Evolutionary conservation across 2,329 filamentous ascomycete genomes (phyloP), one percentile per base, ranked within the genome.

Genomic region (Colletotrichum tofieldiae): DNA sequence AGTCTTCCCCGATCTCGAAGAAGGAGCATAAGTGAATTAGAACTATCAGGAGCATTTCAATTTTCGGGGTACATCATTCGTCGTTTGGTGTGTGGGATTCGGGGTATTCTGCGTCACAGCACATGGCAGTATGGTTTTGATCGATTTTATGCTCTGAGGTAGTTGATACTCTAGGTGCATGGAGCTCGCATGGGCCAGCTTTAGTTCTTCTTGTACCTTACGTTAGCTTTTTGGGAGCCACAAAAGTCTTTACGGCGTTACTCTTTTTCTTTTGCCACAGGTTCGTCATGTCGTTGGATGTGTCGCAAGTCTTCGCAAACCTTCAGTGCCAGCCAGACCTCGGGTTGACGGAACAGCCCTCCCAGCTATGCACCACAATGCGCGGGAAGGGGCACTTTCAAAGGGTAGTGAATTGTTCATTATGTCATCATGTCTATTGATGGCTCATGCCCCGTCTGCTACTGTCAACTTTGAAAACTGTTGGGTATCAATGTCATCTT

Each of bases 1-100:
- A 85, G 74, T 86, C 85, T 35, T 89, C 88, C 54, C 87, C 88
- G 35, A 78, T 81, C 18, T 77, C 79, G 70, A 87, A 87, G 76
- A 80, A 82, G 76, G 84, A 85, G 72, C 78, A 74, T 18, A 61
- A 73, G 47, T 73, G 49, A 69, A n/a, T 20, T 32, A 54, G 49
- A 59, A 61, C 49, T 70, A 52, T 54, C 54, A 66, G 61, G 65
- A 70, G 70, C 62, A 62, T 73, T 72, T 68, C 54, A 59, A 72
- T 67, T 72, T 67, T 73, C 68, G 70, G 70, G 61, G 60, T 65
- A 69, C 64, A 73, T 73, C 65, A 69, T 69, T 67, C 51, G 47
- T 66, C 41, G 65, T 61, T 74, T 67, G 55, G 45, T 29, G 29
- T 49, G 47, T 45, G 67, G 52, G 47, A 32, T 60, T 68, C 59